Base-by-base conservation (phyloP, 2,329 filamentous ascomycete species). In the Verticillium isaacii region DNA sequence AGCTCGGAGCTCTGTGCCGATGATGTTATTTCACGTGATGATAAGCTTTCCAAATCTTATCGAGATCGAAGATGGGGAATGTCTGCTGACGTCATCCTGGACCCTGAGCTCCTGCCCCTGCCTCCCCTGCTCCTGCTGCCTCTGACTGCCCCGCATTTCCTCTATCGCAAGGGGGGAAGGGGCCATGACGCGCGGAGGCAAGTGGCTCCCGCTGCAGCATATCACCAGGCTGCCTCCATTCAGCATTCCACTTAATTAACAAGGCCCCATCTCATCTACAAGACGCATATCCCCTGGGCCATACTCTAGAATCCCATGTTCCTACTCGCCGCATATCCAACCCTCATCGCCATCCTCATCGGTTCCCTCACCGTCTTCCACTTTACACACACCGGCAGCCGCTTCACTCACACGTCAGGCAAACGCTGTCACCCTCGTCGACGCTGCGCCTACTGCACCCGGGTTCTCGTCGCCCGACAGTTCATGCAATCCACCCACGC, bases 11-110 rank as follows among this genome's bases (percentile, higher is more conserved):
- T 19, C 12, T 50, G n/a, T 8, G 54, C 25, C 29, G 60, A 60
- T 65, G 63, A 59, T 64, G 64, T 45, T 55, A 64, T 65, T 25
- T 45, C 64, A 65, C 64, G 64, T 65, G 64, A 45, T 15, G 59
- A 59, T 61, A 61, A 64, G n/a, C 37, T 41, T 41, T 41, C 2
- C 14, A 2, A 41, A 7, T n/a, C 45, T 50, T 50, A 50, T 50
- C 45, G 37, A 15, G 37, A 41, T 17, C 17, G 37, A 15, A 41
- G 37, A 41, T 41, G 12, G 17, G 37, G 15, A 41, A 15, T 15
- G 14, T 29, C 29, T 36, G 34, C 34, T 36, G 34, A 36, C 34
- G 34, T 36, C 34, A 36, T 36, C 34, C 34, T 36, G 34, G 34
- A 36, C 34, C 34, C 34, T 36, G 34, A 36, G 14, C 34, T 14